A percentile compares a stretch with the other conserved stretches of the same genome.
Evolutionary conservation across 228 moss, liverwort and hornwort species (phyloP).

Genomic region (Sphagnum fallax): DNA sequence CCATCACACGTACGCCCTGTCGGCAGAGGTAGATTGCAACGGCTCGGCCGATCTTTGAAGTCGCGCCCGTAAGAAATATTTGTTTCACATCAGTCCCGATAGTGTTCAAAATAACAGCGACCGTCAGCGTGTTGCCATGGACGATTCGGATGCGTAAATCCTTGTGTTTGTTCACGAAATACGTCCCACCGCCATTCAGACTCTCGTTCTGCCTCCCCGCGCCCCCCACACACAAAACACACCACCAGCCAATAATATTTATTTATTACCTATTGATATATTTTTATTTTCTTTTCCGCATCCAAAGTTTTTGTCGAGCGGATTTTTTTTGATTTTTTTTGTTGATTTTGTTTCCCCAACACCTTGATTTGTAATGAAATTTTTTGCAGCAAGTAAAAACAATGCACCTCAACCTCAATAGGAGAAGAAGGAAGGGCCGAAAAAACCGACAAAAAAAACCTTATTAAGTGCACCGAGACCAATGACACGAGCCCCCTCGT

Average conservation of each 20-base stretch:
- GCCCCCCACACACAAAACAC: background rate
- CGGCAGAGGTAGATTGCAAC: slow-evolving; percentile 61
- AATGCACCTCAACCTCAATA: too few relatives aligned
- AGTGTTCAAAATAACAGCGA: slow-evolving; percentile 73
- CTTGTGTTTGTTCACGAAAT: slow-evolving; percentile 59
- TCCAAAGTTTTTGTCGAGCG: background rate
- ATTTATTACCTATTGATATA: too few relatives aligned
- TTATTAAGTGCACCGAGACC: slow-evolving; percentile 71
- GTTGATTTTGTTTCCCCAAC: background rate
- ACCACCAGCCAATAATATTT: too few relatives aligned
- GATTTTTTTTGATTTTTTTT: background rate
- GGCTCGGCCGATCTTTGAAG: slow-evolving; percentile 85
- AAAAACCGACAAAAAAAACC: slow-evolving; percentile 11
- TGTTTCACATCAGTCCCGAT: slow-evolving; percentile 54
- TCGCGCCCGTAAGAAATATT: slow-evolving; percentile 71
- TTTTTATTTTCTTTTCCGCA: too few relatives aligned
- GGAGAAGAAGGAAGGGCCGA: too few relatives aligned
- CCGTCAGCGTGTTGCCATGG: slow-evolving; percentile 87
- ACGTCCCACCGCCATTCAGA: slow-evolving; percentile 80
- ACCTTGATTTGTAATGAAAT: background rate
- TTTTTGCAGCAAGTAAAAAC: too few relatives aligned
- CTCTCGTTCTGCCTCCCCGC: slow-evolving; percentile 64
- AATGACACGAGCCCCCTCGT: slow-evolving; percentile 42
- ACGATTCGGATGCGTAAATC: slow-evolving; percentile 67
- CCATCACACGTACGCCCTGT: slow-evolving; percentile 71